These are phyloP conservation scores for Micractinium sp. DNA, from an alignment of 139 green algal genomes.

Conservation along the genomic window DNA sequence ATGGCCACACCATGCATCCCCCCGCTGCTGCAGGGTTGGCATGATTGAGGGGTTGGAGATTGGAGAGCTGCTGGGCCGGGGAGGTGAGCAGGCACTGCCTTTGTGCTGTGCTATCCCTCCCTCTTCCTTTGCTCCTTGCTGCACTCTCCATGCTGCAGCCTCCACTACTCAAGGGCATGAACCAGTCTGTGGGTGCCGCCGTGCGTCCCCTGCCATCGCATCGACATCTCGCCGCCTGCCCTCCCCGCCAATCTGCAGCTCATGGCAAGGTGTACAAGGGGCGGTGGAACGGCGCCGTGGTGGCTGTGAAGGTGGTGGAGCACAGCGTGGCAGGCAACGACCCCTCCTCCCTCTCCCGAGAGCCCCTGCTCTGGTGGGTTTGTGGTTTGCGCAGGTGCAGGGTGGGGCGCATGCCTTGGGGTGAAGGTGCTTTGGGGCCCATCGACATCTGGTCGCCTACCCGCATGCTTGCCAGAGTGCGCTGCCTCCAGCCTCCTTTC, in stretches of 20 bases:
- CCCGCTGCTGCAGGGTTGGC: slow-evolving; percentile 9
- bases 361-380: slow-evolving; percentile 36
- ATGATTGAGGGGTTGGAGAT: slow-evolving; percentile 25
- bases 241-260: background rate
- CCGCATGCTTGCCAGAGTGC: background rate
- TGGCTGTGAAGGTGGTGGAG: slow-evolving; percentile 54
- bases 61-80: slow-evolving; percentile 15
- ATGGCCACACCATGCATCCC: background rate
- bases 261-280: slow-evolving; percentile 32
- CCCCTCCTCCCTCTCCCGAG: slow-evolving; percentile 18
- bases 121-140: background rate
- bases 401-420: background rate
- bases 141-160: no score
- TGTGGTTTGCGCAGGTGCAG: no score
- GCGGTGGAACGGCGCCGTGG: slow-evolving; percentile 43
- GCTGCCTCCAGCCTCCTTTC: background rate
- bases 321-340: slow-evolving; percentile 14
- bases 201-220: no score
- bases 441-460: background rate
- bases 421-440: background rate
- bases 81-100: background rate
- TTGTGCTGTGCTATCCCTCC: background rate
- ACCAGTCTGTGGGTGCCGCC: no score
- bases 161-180: no score
- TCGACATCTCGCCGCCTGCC: background rate